Percentiles rank a stretch among this genome's conserved stretches.
Conservation (phyloP, 805 yeast species). For the Saccharomyces kudriavzevii region DNA sequence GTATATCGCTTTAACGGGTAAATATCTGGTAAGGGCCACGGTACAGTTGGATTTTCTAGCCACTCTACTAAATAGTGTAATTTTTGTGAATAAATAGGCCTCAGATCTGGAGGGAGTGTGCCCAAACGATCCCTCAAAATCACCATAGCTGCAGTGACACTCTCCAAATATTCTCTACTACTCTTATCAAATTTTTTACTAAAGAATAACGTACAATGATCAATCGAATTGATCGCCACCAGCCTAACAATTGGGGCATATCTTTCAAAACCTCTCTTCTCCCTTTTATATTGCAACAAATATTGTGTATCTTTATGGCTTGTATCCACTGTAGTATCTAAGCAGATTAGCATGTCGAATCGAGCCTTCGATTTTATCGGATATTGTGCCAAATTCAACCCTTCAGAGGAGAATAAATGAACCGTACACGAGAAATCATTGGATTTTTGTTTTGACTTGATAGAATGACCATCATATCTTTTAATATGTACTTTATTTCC, state of each 20-base stretch:
- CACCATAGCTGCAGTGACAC: slow-evolving; percentile 73
- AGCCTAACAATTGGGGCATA: slow-evolving; percentile 56
- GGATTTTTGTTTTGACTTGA: slow-evolving; percentile 37
- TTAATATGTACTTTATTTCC: slow-evolving; percentile 52
- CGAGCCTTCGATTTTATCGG: slow-evolving; percentile 18
- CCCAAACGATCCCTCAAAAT: slow-evolving; percentile 79
- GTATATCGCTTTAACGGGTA: slow-evolving; percentile 54
- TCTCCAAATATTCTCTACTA: slow-evolving; percentile 45
- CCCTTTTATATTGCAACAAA: slow-evolving; percentile 24
- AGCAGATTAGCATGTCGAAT: slow-evolving; percentile 54
- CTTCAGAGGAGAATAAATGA: slow-evolving; percentile 39
- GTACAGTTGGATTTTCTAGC: slow-evolving; percentile 38
- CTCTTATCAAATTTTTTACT: slow-evolving; percentile 26
- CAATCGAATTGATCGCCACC: slow-evolving; percentile 72
- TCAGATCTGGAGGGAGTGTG: slow-evolving; percentile 65
- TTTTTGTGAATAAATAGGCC: slow-evolving; percentile 64
- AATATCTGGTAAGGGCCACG: slow-evolving; percentile 78
- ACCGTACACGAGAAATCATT: slow-evolving; percentile 29
- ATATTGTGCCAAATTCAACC: slow-evolving; percentile 6
- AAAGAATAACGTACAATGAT: slow-evolving; percentile 62
- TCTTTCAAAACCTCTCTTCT: slow-evolving; percentile 16
- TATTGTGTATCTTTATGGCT: slow-evolving; percentile 27
- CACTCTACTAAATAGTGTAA: slow-evolving; percentile 56
- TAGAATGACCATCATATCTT: slow-evolving; percentile 54
- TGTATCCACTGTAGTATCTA: slow-evolving; percentile 54